Evolutionary conservation across 176 grass and related monocot species (phyloP).

Genomic region (Cenchrus americanus): DNA sequence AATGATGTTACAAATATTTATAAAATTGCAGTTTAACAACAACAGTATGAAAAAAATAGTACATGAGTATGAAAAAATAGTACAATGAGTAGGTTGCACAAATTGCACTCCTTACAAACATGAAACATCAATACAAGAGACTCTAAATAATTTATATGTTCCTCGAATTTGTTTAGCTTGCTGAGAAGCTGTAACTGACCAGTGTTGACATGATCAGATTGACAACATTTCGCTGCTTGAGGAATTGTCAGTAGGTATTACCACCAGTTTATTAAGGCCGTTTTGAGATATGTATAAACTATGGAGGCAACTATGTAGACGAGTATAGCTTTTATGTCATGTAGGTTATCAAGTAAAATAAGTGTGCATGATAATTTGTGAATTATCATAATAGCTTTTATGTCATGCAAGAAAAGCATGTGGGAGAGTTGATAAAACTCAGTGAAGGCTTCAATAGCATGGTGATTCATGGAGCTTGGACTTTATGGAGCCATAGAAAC

Average conservation of each 20-base stretch:
- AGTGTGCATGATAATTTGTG: neutral
- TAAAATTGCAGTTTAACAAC: neutral
- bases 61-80: neutral
- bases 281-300: conserved; percentile 11
- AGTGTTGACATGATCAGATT: neutral
- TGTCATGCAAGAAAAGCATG: neutral
- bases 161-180: conserved; percentile 1
- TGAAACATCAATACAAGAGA: conserved; percentile 33
- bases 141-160: neutral
- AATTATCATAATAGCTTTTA: neutral
- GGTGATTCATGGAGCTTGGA: no score
- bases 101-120: neutral
- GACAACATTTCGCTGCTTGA: neutral
- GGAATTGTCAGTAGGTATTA: neutral
- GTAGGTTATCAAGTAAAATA: neutral
- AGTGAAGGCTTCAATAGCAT: no score
- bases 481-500: no score
- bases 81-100: neutral
- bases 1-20: conserved; percentile 34
- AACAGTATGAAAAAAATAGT: neutral
- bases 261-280: neutral
- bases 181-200: neutral
- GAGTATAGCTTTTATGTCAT: neutral
- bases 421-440: no score
- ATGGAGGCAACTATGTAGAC: neutral